Base-by-base conservation (phyloP, 2,329 filamentous ascomycete species). In the Emericellopsis atlantica region DNA sequence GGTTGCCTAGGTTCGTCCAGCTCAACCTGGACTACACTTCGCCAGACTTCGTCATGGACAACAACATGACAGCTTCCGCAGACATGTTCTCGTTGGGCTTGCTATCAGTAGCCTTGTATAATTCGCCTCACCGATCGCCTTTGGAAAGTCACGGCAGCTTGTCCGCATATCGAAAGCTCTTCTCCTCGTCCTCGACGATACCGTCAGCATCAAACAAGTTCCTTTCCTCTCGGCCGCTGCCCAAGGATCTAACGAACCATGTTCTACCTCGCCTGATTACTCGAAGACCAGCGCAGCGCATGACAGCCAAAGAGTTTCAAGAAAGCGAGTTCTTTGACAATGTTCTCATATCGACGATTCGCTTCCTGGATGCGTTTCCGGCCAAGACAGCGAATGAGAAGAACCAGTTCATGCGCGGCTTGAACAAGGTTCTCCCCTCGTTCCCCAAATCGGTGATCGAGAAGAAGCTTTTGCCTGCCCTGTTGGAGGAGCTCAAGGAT, bases 261-360 rank as follows among this genome's bases (percentile, higher is more conserved):
- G 83, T 96, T 0, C 65, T 98, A 4, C 88, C 92, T 3, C 74
- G 83, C 22, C 73, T 98, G 36, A 89, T 98, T 43, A 92, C 90
- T 0, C 74, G 92, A 46, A 72, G 88, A 42, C 87, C 92, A 3
- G 87, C 88, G 4, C 85, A 94, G 56, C 77, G 92, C 36, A 75
- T 96, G 66, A 88, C 80, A 22, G 88, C 90, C 5, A 79, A 76
- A 41, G 90, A 95, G 51, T 96, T 98, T 50, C 92, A 98, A 55
- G 79, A 95, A 58, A 93, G 88, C 53, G 81, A 86, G 49, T 98
- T 93, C 57, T 98, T 98, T 56, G 88, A 98, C 61, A 98, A 96
- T 53, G 85, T 96, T 36, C 70, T 98, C 5, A 87, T 98, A 18
- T 95, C 89, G 0, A 95, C 92, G 0, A 95, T 98, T 46, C 84